Base-by-base conservation (phyloP, 148 eudicot genomes). In the Dysphania ambrosioides region DNA sequence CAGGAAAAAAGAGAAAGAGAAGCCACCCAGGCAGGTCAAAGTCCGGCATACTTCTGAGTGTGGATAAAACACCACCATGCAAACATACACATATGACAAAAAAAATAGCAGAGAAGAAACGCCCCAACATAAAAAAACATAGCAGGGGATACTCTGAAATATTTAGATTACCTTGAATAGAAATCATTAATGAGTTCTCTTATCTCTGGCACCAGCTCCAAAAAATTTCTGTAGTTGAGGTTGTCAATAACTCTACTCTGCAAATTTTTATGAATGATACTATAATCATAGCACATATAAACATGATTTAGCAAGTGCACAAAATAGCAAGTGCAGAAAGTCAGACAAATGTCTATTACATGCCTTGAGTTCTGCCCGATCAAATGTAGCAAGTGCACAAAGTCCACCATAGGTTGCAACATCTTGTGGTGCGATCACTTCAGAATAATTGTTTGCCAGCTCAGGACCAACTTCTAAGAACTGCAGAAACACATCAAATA, bases 211-310 rank as follows among this genome's bases (percentile, higher is more conserved):
- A 94, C 97, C 76, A 92, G 83, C 88, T 94, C 98, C 73, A 94
- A 85, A 85, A 91, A 92, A 74, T 90, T 94, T 71, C 96, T 82
- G 85, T 90, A 94, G 89, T 82, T 88, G 72, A 87, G 63, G 69
- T 92, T 94, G 85, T 92, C 98, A n/a, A 94, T 94, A 73, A 94
- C 98, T 86, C 88, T 94, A 79, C 64, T 86, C 98, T 94, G 97
- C 82, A 80, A 80, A 69, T 44, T 26, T n/a, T 29, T 36, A 80
- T 75, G 11, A 63, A 8, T 24, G 31, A 30, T 10, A 70, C 63
- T 65, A 60, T 32, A 70, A 53, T 38, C 29, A 34, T 57, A 69
- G 56, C 13, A 72, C 21, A 47, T 19, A 31, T 30, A 68, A 31
- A 13, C 66, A 58, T 35, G 44, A 47, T 41, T 62, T 29, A 18